Conservation (phyloP, 164 flowering plant species). For the Tetracentron sinense region DNA sequence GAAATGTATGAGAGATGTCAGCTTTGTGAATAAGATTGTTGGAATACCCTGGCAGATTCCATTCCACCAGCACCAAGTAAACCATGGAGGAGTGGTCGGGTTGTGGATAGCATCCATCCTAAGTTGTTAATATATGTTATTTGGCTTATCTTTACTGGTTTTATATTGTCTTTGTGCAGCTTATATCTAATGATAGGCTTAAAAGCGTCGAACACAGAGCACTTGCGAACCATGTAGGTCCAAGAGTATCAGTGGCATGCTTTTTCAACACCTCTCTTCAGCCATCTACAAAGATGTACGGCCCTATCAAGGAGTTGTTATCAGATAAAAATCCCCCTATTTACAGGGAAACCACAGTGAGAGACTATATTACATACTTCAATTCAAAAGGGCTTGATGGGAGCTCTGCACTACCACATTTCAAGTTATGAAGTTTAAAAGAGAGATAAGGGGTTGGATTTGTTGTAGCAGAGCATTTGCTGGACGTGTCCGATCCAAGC, state of each 20-base stretch:
- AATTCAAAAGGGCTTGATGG: slow-evolving; percentile 25
- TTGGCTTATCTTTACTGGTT: too few relatives aligned
- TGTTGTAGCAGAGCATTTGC: too few relatives aligned
- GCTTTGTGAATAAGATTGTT: too few relatives aligned
- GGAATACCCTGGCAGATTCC: too few relatives aligned
- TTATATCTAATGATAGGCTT: slow-evolving; percentile 36
- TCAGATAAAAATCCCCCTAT: slow-evolving; percentile 32
- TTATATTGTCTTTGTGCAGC: slow-evolving; percentile 20
- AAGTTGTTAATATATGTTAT: too few relatives aligned
- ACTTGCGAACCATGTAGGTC: slow-evolving; percentile 23
- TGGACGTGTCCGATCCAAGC: too few relatives aligned
- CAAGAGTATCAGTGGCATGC: slow-evolving; percentile 40
- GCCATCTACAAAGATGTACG: slow-evolving; percentile 16
- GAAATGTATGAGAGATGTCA: too few relatives aligned
- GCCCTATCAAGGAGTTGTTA: slow-evolving; percentile 41
- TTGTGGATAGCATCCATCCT: too few relatives aligned
- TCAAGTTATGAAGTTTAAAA: slow-evolving; percentile 8
- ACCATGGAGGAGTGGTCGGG: too few relatives aligned
- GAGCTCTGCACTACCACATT: slow-evolving; percentile 14
- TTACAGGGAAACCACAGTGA: slow-evolving; percentile 28
- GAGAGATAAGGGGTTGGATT: too few relatives aligned
- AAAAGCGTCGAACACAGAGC: slow-evolving; percentile 37
- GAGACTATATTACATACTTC: slow-evolving; percentile 15
- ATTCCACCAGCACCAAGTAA: too few relatives aligned
- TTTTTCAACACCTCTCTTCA: slow-evolving; percentile 19